Evolutionary conservation across 2,329 filamentous ascomycete genomes (phyloP).

Genomic region (Epichloe brachyelytri): DNA sequence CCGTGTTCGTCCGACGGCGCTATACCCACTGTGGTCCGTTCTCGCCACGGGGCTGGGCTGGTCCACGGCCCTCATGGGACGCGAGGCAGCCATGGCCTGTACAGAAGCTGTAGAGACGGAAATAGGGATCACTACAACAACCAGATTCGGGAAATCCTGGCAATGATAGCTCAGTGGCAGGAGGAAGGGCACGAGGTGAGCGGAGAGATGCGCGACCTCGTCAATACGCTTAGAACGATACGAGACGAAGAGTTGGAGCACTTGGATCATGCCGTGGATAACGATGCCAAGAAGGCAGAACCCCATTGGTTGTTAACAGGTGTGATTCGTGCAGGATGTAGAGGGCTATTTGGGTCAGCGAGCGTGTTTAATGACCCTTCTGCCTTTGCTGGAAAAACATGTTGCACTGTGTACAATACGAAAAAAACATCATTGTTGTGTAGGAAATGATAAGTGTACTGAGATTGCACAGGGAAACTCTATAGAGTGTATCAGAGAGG

Average conservation of each 20-base stretch:
- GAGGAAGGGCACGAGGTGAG: constrained; percentile 67
- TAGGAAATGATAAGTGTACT: background rate
- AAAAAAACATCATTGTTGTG: background rate
- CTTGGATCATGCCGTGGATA: constrained; percentile 84
- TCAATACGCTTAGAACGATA: constrained; percentile 66
- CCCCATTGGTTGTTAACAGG: constrained; percentile 83
- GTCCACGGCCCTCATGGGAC: constrained; percentile 76
- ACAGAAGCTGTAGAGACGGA: constrained; percentile 98
- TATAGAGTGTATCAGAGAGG: background rate
- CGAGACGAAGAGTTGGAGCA: constrained; percentile 95
- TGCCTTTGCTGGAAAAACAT: background rate
- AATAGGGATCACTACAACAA: constrained; percentile 90
- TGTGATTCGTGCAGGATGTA: constrained; percentile 79
- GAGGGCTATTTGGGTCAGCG: constrained; percentile 84
- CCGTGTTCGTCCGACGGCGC: constrained; percentile 78
- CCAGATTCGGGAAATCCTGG: constrained; percentile 70
- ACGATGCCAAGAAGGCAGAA: constrained; percentile 80
- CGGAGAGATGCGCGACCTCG: constrained; percentile 59
- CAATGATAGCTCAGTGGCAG: constrained; percentile 69
- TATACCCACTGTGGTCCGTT: constrained; percentile 81
- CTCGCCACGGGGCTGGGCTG: constrained; percentile 75
- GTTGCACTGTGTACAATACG: no score
- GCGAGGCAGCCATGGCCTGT: constrained; percentile 95
- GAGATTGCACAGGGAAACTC: constrained; percentile 1
- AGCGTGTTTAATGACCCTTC: constrained; percentile 42